phyloP scores from a whole-genome alignment of 352 stramenopile genomes.

The Pythium dissotocum region DNA sequence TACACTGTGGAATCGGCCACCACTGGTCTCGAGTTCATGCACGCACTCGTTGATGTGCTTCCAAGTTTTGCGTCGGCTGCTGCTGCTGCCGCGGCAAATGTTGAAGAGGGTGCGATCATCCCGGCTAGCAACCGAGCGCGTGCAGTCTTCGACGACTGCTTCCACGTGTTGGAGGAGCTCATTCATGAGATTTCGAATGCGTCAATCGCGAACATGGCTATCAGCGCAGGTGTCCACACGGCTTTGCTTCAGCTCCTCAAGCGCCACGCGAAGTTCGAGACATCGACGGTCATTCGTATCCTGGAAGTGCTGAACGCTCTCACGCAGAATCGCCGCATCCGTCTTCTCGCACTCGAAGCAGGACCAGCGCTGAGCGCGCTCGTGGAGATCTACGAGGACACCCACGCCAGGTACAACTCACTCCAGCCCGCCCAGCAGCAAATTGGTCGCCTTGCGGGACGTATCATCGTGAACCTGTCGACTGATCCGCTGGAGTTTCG shows the following conservation, averaged over 20 bases:
- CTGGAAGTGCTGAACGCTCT: conserved; percentile 57
- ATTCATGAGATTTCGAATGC: conserved; percentile 62
- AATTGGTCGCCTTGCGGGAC: conserved; percentile 48
- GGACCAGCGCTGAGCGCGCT: conserved; percentile 52
- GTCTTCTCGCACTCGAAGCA: conserved; percentile 68
- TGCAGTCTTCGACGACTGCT: conserved; percentile 58
- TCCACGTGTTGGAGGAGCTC: conserved; percentile 63
- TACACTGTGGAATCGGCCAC: conserved; percentile 66
- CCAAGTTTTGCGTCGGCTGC: conserved; percentile 10
- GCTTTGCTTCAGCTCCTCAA: conserved; percentile 62
- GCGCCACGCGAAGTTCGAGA: conserved; percentile 1
- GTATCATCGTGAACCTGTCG: conserved; percentile 67
- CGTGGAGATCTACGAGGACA: conserved; percentile 55
- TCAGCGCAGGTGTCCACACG: conserved; percentile 67
- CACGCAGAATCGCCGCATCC: conserved; percentile 62
- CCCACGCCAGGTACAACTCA: conserved; percentile 39
- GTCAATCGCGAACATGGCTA: conserved; percentile 64
- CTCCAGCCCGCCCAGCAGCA: conserved; percentile 39
- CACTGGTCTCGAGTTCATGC: conserved; percentile 65
- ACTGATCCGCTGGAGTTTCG: conserved; percentile 79
- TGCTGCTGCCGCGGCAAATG: background rate
- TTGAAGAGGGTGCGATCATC: conserved; percentile 14
- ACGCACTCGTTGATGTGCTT: conserved; percentile 53
- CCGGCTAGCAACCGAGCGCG: conserved; percentile 28
- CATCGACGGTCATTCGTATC: conserved; percentile 19